Base-by-base conservation (phyloP, 352 stramenopile genomes). In the Pythium pyrilobum region DNA sequence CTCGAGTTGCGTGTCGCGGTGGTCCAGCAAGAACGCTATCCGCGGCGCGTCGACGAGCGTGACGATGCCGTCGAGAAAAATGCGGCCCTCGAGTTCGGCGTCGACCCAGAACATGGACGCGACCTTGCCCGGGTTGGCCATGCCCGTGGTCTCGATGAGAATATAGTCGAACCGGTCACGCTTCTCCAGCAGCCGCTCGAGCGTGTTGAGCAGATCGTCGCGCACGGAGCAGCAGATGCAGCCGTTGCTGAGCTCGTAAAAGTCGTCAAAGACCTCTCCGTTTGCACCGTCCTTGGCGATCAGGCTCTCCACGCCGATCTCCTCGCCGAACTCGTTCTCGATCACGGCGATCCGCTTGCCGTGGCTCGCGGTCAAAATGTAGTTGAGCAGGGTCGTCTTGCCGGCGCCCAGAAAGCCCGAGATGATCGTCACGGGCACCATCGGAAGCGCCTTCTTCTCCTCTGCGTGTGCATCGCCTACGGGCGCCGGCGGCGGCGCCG, bases 251-350 rank as follows among this genome's bases (percentile, higher is more conserved):
- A 98, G 90, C 44, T 99, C 83, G 52, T 98, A 97, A 51, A 99
- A 92, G 41, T 92, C 77, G 38, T 88, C 79, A 42, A 92, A 77
- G 10, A 87, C 74, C 15, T 85, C 41, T 2, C 78, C 81, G 29
- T 81, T 72, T 3, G 62, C 57, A 4, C 77, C 79, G 39, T 89
- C 70, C 53, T 87, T 85, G 54, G 81, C 72, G 32, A 99, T 73
- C 12, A 98, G 79, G 42, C 87, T 94, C 59, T 99, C 91, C 27
- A 98, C 96, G 36, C 98, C 84, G 23, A 96, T 85, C 52, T 98
- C 85, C 43, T 97, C 91, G 29, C 96, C 97, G 66, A 99, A 98
- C 67, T 99, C 97, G 74, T 99, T 99, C 70, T 99, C 96, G 62
- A 99, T 98, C 27, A 99, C 95, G 1, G 96, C 95, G 50, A 99